Conservation (phyloP, 441 rosid species). For the Jatropha multifida region DNA sequence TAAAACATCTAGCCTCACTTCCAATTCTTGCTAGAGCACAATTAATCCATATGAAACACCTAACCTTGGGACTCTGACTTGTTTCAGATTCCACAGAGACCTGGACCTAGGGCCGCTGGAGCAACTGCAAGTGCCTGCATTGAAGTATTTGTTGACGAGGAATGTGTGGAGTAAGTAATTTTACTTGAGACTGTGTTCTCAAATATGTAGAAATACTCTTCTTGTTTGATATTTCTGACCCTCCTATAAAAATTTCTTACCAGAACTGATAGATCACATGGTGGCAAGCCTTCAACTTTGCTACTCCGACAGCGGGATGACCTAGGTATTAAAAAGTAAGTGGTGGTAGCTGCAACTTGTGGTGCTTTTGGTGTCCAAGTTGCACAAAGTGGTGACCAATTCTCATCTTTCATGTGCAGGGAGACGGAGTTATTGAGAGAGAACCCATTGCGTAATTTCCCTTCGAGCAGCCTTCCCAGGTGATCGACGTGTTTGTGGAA, state of each 20-base stretch:
- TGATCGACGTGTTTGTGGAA: slow-evolving; percentile 26
- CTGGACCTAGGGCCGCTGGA: slow-evolving; percentile 40
- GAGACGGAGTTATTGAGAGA: slow-evolving; percentile 73
- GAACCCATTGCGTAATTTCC: slow-evolving; percentile 80
- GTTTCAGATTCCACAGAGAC: slow-evolving; percentile 64
- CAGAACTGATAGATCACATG: slow-evolving; percentile 32
- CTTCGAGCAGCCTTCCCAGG: slow-evolving; percentile 64
- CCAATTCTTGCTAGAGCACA: neutral
- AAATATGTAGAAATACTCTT: neutral
- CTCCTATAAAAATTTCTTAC: neutral
- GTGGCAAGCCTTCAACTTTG: slow-evolving; percentile 40
- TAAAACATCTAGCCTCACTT: neutral
- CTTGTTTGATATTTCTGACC: neutral
- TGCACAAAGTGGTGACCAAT: neutral
- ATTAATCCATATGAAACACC: neutral
- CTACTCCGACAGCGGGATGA: slow-evolving; percentile 48
- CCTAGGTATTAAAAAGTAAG: slow-evolving; percentile 66
- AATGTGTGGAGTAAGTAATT: slow-evolving; percentile 53
- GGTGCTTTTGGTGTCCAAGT: neutral
- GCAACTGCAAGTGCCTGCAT: slow-evolving; percentile 41
- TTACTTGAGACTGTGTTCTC: too few species aligned
- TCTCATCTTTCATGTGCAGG: slow-evolving; percentile 34
- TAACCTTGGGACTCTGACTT: slow-evolving; percentile 6
- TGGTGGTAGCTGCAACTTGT: neutral
- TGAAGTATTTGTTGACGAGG: slow-evolving; percentile 84